phyloP scores from a whole-genome alignment of 176 grass and related monocot species.

The Oryza rufipogon region DNA sequence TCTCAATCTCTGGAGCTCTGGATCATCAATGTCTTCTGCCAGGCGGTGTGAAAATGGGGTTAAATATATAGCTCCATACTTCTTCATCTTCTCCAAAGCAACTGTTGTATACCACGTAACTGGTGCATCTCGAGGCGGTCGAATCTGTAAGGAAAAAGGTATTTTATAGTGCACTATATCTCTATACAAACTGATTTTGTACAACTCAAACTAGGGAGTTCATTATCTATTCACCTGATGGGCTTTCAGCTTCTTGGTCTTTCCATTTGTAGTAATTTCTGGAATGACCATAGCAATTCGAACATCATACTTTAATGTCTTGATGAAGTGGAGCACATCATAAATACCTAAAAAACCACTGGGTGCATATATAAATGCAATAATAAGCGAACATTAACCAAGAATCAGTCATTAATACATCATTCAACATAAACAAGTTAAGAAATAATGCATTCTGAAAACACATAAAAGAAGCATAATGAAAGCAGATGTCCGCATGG shows the following conservation, averaged over 20 bases:
- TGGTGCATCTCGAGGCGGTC: constrained; percentile 94
- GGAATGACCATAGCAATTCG: constrained; percentile 75
- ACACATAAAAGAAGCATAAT: not conserved
- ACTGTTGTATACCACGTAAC: constrained; percentile 84
- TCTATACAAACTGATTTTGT: constrained; percentile 6
- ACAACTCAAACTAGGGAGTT: constrained; percentile 13
- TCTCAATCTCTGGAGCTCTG: constrained; percentile 95
- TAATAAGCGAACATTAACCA: constrained; percentile 41
- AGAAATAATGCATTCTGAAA: constrained; percentile 4
- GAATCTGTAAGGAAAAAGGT: constrained; percentile 60
- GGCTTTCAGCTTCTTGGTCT: constrained; percentile 92
- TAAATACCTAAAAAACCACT: constrained; percentile 97
- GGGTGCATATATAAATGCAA: constrained; percentile 50
- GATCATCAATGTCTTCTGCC: constrained; percentile 82
- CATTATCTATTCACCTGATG: constrained; percentile 58
- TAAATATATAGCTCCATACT: constrained; percentile 91
- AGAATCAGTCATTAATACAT: constrained; percentile 11
- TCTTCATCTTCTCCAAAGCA: constrained; percentile 92
- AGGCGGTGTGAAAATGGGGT: constrained; percentile 97
- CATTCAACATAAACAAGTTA: constrained; percentile 10
- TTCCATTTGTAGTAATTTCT: constrained; percentile 74
- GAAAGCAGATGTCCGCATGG: constrained; percentile 14
- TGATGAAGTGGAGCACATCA: constrained; percentile 96
- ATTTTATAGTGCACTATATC: constrained; percentile 19
- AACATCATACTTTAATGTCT: constrained; percentile 89